Conservation (phyloP, 371 early-diverging fungal species). For the Mortierella polycephala region DNA sequence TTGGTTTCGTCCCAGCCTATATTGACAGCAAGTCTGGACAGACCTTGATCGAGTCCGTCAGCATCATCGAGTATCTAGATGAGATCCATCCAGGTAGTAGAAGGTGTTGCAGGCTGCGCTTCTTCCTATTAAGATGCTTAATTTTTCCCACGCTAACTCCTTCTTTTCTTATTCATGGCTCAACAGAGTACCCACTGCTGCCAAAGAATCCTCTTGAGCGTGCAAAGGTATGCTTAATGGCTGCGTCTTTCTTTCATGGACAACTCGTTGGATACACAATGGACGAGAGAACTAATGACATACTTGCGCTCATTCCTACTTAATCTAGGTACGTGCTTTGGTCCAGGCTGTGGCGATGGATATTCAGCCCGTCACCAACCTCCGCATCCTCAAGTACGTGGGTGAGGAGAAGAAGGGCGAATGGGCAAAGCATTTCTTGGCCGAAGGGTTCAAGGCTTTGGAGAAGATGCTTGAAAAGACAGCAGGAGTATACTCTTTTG, state of each 20-base stretch:
- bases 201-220: conserved; percentile 76
- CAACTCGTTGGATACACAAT: too few species aligned
- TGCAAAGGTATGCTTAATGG: conserved; percentile 59
- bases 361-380: conserved; percentile 91
- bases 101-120: background rate
- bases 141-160: conserved; percentile 36
- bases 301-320: too few species aligned
- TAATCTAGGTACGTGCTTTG: conserved; percentile 74
- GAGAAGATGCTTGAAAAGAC: conserved; percentile 70
- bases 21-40: conserved; percentile 64
- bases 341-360: conserved; percentile 80
- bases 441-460: conserved; percentile 73
- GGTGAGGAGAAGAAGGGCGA: conserved; percentile 66
- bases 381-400: conserved; percentile 73
- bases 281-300: too few species aligned
- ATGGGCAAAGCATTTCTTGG: conserved; percentile 73
- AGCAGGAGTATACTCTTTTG: conserved; percentile 82
- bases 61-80: conserved; percentile 92
- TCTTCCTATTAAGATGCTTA: background rate
- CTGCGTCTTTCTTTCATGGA: too few species aligned
- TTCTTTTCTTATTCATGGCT: background rate
- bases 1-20: conserved; percentile 76
- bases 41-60: conserved; percentile 74
- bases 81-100: conserved; percentile 72
- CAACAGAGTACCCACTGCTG: conserved; percentile 68